A percentile compares a stretch with the other conserved stretches of the same genome.
phyloP scores from a whole-genome alignment of 768 basidiomycete species.

The Phylloporus sp. region DNA sequence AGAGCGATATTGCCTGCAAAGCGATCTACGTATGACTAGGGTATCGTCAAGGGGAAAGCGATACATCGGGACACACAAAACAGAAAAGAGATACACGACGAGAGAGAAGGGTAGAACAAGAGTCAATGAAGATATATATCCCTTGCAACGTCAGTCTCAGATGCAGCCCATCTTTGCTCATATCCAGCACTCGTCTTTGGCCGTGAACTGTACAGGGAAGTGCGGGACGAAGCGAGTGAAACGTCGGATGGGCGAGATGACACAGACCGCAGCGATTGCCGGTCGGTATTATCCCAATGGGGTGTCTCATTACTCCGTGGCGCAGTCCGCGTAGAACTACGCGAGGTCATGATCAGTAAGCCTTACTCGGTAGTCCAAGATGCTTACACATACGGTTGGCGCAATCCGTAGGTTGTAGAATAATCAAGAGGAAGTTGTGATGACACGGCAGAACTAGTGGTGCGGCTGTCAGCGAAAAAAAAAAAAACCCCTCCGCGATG shows the following conservation, averaged over 20 bases:
- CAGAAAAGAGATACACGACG: neutral
- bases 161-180: conserved; percentile 22
- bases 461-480: conserved; percentile 3
- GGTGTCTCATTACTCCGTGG: neutral
- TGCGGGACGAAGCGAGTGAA: conserved; percentile 2
- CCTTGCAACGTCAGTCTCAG: conserved; percentile 19
- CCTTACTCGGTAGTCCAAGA: neutral
- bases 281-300: conserved; percentile 2
- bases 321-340: conserved; percentile 11
- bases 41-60: neutral
- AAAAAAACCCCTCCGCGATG: neutral
- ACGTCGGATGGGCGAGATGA: neutral
- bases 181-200: conserved; percentile 1
- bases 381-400: conserved; percentile 22
- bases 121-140: conserved; percentile 17
- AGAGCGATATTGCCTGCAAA: neutral
- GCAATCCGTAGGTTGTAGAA: conserved; percentile 4
- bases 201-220: neutral
- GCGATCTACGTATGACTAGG: neutral
- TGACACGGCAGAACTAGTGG: conserved; percentile 50
- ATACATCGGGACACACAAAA: conserved; percentile 10
- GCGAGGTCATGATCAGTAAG: neutral
- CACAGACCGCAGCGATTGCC: neutral
- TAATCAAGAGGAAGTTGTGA: conserved; percentile 35
- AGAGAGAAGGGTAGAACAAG: no score